Conservation (phyloP, 2,329 filamentous ascomycete species). For the Talaromyces sp. region DNA sequence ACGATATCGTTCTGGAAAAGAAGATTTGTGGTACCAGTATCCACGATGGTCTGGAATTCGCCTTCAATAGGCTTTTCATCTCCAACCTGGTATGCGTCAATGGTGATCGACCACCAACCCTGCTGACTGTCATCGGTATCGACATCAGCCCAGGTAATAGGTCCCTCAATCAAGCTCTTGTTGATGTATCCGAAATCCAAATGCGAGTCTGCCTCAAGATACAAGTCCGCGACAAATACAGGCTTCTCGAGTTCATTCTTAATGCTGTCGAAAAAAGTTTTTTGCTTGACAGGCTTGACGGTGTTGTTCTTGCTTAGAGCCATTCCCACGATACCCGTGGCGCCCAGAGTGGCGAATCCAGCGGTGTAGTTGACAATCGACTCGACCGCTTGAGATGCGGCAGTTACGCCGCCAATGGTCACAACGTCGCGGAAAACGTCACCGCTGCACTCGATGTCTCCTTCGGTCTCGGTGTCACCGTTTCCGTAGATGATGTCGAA, state of each 20-base stretch:
- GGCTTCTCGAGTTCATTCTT: constrained; percentile 59
- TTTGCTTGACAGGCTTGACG: constrained; percentile 59
- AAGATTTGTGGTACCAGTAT: constrained; percentile 67
- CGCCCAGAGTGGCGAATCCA: constrained; percentile 56
- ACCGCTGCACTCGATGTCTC: constrained; percentile 61
- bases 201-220: constrained; percentile 51
- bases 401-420: constrained; percentile 62
- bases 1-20: constrained; percentile 58
- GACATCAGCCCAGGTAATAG: constrained; percentile 38
- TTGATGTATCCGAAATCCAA: constrained; percentile 76
- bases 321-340: constrained; percentile 66
- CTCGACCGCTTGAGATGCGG: constrained; percentile 63
- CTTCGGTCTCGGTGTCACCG: constrained; percentile 57
- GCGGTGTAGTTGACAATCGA: constrained; percentile 61
- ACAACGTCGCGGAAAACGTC: constrained; percentile 66
- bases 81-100: constrained; percentile 55
- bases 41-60: constrained; percentile 52
- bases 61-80: constrained; percentile 34
- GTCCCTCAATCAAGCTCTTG: constrained; percentile 56
- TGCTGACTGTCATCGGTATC: constrained; percentile 52
- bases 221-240: constrained; percentile 68
- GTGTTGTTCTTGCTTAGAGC: constrained; percentile 65
- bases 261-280: constrained; percentile 72
- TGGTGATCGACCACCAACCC: constrained; percentile 68
- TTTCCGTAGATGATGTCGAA: constrained; percentile 69